A percentile compares a stretch with the other conserved stretches of the same genome.
Conservation (phyloP, 805 yeast species). For the Saturnispora hagleri region DNA sequence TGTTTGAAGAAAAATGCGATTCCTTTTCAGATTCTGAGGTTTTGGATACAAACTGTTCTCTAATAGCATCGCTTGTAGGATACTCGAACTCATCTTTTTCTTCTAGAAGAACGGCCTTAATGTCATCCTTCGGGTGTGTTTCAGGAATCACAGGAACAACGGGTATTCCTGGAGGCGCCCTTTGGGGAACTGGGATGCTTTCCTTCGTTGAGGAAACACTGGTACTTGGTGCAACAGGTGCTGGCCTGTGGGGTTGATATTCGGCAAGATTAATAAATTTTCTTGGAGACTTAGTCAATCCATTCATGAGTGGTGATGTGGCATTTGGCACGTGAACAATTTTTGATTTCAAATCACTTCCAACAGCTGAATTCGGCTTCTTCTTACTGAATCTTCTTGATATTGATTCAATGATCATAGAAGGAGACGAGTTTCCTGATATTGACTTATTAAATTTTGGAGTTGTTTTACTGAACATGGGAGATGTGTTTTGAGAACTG, state of each 20-base stretch:
- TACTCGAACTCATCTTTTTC: background rate
- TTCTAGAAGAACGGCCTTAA: background rate
- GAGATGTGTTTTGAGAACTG: slow-evolving; percentile 1
- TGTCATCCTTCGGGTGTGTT: background rate
- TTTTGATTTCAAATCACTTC: slow-evolving; percentile 11
- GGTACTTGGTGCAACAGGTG: slow-evolving; percentile 1
- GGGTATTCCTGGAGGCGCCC: slow-evolving; percentile 12
- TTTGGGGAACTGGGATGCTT: slow-evolving; percentile 6
- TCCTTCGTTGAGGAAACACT: background rate
- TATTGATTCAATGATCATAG: slow-evolving; percentile 22
- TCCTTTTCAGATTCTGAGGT: background rate
- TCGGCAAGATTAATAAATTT: slow-evolving; percentile 3
- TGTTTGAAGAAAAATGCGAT: background rate
- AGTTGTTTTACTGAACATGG: background rate
- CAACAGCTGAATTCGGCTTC: slow-evolving; percentile 5
- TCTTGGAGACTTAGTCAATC: slow-evolving; percentile 3
- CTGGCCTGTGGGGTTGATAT: slow-evolving; percentile 6
- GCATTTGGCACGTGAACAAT: slow-evolving; percentile 19
- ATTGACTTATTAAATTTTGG: background rate
- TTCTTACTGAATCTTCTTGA: slow-evolving; percentile 21
- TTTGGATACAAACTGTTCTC: slow-evolving; percentile 4
- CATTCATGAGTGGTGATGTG: background rate
- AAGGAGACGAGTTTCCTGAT: slow-evolving; percentile 18
- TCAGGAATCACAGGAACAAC: background rate
- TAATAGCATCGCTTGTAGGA: background rate